Evolutionary conservation across 2,329 filamentous ascomycete species (phyloP).

Genomic region (Tolypocladium ophioglossoides): DNA sequence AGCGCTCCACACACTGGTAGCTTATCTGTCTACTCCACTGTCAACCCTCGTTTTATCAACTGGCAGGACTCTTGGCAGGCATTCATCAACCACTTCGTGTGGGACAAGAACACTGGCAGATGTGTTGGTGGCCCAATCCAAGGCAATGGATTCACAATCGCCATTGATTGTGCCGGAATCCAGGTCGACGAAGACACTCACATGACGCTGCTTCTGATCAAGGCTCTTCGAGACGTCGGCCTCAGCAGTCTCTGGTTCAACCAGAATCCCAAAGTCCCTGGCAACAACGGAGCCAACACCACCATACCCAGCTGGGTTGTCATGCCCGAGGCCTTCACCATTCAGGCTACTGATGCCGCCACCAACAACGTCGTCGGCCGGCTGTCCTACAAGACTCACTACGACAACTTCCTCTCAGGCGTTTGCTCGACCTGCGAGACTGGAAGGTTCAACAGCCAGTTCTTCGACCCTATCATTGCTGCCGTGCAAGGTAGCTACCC

Average conservation of each 20-base stretch:
- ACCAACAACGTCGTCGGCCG: constrained; percentile 22
- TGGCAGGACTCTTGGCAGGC: constrained; percentile 27
- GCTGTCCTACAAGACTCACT: constrained; percentile 26
- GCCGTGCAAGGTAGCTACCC: constrained; percentile 27
- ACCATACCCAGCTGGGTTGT: constrained; percentile 24
- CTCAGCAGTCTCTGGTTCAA: constrained; percentile 29
- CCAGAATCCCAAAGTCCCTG: constrained; percentile 25
- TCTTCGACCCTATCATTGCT: constrained; percentile 26
- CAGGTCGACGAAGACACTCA: constrained; percentile 27
- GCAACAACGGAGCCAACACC: constrained; percentile 16
- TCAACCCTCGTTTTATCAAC: constrained; percentile 28
- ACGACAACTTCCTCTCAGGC: constrained; percentile 24
- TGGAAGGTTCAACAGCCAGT: constrained; percentile 22
- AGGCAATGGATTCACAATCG: constrained; percentile 25
- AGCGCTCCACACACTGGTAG: constrained; percentile 15
- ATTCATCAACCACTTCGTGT: constrained; percentile 29
- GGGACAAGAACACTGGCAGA: constrained; percentile 24
- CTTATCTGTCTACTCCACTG: constrained; percentile 19
- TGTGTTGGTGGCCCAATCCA: constrained; percentile 21
- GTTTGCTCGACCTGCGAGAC: constrained; percentile 25
- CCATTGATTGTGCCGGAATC: constrained; percentile 24
- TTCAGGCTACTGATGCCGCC: constrained; percentile 21
- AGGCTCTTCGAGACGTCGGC: constrained; percentile 25
- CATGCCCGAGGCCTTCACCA: constrained; percentile 26
- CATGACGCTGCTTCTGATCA: constrained; percentile 27